A percentile compares a stretch with the other conserved stretches of the same genome.
phyloP scores from a whole-genome alignment of 75 land plant species.

The Gnetum montanum region DNA sequence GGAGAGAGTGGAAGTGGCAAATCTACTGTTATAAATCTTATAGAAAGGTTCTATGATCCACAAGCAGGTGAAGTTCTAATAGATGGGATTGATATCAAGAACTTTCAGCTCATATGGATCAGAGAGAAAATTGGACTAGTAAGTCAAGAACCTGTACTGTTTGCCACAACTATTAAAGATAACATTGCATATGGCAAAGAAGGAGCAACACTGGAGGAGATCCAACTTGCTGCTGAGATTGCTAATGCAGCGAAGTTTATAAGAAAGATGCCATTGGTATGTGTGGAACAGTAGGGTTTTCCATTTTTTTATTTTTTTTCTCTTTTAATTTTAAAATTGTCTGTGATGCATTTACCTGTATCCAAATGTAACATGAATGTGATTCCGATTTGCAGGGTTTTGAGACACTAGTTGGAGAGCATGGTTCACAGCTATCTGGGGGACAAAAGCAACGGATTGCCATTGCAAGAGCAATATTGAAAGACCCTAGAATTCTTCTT shows the following conservation, averaged over 20 bases:
- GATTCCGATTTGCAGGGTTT: slow-evolving; percentile 39
- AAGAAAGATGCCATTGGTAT: slow-evolving; percentile 76
- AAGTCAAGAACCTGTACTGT: slow-evolving; percentile 91
- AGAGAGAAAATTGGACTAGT: slow-evolving; percentile 88
- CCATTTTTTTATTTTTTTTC: not conserved
- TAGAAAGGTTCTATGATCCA: slow-evolving; percentile 97
- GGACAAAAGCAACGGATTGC: slow-evolving; percentile 89
- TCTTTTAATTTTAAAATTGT: not conserved
- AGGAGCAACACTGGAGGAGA: slow-evolving; percentile 76
- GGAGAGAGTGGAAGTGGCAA: slow-evolving; percentile 99
- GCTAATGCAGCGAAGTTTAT: slow-evolving; percentile 95
- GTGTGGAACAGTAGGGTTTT: not conserved
- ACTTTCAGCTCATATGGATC: slow-evolving; percentile 80
- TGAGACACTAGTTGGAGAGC: slow-evolving; percentile 73
- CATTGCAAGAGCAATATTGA: slow-evolving; percentile 72
- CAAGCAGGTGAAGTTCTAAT: slow-evolving; percentile 77
- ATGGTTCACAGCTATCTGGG: slow-evolving; percentile 75
- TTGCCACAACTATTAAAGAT: slow-evolving; percentile 68
- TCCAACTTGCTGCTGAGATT: slow-evolving; percentile 67
- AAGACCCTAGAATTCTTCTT: slow-evolving; percentile 64
- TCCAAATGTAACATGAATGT: not conserved
- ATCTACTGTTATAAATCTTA: slow-evolving; percentile 86
- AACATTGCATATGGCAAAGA: slow-evolving; percentile 96
- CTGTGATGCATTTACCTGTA: not conserved
- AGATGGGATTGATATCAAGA: slow-evolving; percentile 75